Evolutionary conservation across 2,329 filamentous ascomycete species (phyloP).

Genomic region (Tolypocladium pustulatum): DNA sequence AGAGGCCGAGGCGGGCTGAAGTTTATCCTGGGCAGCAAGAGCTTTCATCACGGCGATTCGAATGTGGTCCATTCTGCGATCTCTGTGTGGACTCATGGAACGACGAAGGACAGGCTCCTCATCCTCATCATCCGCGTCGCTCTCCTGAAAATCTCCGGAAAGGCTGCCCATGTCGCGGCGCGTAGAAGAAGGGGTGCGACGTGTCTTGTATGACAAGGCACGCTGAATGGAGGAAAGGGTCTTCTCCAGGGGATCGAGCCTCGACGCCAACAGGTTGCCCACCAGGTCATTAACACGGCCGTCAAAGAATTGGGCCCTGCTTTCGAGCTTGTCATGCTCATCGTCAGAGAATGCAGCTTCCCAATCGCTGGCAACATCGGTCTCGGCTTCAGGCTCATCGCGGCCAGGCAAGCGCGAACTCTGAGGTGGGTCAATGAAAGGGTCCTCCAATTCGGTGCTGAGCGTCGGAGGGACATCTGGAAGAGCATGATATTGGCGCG

Average conservation of each 20-base stretch:
- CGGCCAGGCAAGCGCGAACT: slow-evolving; percentile 37
- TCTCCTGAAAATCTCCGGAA: slow-evolving; percentile 63
- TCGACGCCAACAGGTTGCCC: slow-evolving; percentile 62
- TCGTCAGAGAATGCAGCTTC: slow-evolving; percentile 74
- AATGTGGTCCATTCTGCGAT: slow-evolving; percentile 76
- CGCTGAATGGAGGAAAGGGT: slow-evolving; percentile 68
- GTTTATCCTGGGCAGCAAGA: slow-evolving; percentile 45
- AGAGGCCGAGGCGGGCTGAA: slow-evolving; percentile 18
- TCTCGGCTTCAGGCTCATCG: slow-evolving; percentile 29
- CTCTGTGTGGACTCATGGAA: slow-evolving; percentile 66
- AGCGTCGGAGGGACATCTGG: slow-evolving; percentile 34
- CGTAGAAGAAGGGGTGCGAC: slow-evolving; percentile 39
- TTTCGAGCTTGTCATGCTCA: slow-evolving; percentile 73
- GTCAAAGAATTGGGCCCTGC: slow-evolving; percentile 81
- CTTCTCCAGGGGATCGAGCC: slow-evolving; percentile 71
- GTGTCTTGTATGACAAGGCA: slow-evolving; percentile 48
- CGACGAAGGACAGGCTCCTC: slow-evolving; percentile 58
- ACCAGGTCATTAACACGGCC: slow-evolving; percentile 81
- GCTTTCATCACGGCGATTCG: slow-evolving; percentile 64
- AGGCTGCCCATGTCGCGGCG: slow-evolving; percentile 52
- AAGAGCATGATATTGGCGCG: slow-evolving; percentile 40
- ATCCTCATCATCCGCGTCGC: slow-evolving; percentile 91
- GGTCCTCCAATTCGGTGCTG: slow-evolving; percentile 51
- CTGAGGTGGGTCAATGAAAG: slow-evolving; percentile 43
- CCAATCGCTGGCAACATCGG: slow-evolving; percentile 75